Percentiles rank a stretch among this genome's conserved stretches.
Evolutionary conservation across 345 rosid species (phyloP).

Genomic region (Lenwebbia sp.): DNA sequence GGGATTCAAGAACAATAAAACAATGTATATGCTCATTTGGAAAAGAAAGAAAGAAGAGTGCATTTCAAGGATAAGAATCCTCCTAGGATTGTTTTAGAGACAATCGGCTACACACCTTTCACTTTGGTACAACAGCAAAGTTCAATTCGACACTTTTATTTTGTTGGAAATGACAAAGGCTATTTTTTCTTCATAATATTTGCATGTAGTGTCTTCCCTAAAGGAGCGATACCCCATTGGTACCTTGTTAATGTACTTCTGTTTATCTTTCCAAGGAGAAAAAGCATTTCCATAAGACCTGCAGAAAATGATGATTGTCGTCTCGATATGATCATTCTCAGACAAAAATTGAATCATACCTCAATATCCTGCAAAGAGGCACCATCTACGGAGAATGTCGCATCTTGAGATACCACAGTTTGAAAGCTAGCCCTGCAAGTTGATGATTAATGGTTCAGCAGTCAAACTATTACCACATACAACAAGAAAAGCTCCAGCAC

Average conservation of each 20-base stretch:
- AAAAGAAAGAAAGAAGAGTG: background rate
- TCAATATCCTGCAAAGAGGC: slow-evolving; percentile 39
- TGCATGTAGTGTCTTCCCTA: background rate
- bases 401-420: slow-evolving; percentile 28
- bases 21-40: background rate
- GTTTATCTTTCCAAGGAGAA: background rate
- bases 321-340: background rate
- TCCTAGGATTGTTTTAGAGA: background rate
- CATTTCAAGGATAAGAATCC: background rate
- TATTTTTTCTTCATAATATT: background rate
- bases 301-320: background rate
- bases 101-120: background rate
- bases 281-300: background rate
- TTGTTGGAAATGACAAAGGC: background rate
- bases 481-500: background rate
- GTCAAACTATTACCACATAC: background rate
- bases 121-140: background rate
- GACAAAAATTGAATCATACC: slow-evolving; percentile 23
- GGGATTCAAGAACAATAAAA: background rate
- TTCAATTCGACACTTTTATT: background rate
- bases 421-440: slow-evolving; percentile 28
- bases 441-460: background rate
- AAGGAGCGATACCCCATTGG: background rate
- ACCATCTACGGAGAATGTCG: slow-evolving; percentile 29
- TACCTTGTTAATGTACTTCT: background rate